A percentile compares a stretch with the other conserved stretches of the same genome.
phyloP scores from a whole-genome alignment of 257 asterid species.

The Salvia hispanica region DNA sequence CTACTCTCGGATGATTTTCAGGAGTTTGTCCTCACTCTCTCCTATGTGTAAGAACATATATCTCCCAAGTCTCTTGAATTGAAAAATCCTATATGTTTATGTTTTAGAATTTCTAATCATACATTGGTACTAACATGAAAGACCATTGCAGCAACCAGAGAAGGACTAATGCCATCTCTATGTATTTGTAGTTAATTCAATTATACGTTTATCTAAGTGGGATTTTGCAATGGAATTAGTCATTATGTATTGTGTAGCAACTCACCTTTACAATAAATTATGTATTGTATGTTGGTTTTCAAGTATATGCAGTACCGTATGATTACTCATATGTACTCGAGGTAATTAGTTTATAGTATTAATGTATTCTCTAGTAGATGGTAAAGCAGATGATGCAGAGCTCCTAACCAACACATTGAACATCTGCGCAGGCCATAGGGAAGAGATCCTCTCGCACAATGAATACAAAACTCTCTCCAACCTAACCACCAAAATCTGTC shows the following conservation, averaged over 20 bases:
- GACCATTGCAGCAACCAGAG: constrained; percentile 68
- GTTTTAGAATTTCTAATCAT: background rate
- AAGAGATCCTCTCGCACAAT: constrained; percentile 30
- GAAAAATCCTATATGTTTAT: background rate
- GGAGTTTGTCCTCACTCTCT: constrained; percentile 65
- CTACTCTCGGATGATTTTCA: constrained; percentile 70
- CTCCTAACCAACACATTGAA: constrained; percentile 43
- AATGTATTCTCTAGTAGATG: too few relatives aligned
- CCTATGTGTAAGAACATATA: constrained; percentile 64
- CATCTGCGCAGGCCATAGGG: constrained; percentile 36
- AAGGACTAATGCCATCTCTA: constrained; percentile 77
- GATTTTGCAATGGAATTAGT: too few relatives aligned
- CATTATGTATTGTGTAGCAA: too few relatives aligned
- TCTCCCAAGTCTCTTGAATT: too few relatives aligned
- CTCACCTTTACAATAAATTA: too few relatives aligned
- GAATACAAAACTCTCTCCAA: constrained; percentile 43
- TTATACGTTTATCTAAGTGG: too few relatives aligned
- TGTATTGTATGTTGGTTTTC: too few relatives aligned
- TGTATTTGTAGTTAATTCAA: constrained; percentile 37
- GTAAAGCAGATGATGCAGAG: constrained; percentile 39
- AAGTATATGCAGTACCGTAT: too few relatives aligned
- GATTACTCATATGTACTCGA: too few relatives aligned
- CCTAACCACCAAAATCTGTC: constrained; percentile 43
- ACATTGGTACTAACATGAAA: background rate
- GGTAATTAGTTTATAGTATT: too few relatives aligned